Evolutionary conservation across 768 basidiomycete genomes (phyloP).

Genomic region (Suillus clintonianus): DNA sequence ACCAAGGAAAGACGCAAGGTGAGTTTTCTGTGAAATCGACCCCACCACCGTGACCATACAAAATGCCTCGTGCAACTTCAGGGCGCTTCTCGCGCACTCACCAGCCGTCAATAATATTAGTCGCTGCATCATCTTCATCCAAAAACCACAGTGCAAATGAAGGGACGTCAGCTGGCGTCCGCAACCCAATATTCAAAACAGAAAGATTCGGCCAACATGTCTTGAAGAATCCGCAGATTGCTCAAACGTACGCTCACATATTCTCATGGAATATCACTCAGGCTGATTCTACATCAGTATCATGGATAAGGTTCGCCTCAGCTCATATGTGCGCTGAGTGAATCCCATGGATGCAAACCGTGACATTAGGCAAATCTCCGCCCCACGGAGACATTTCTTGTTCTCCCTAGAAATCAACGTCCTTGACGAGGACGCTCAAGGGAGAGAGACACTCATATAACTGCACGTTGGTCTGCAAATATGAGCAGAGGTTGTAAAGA

Average conservation of each 20-base stretch:
- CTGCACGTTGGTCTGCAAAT: no score
- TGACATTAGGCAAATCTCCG: slow-evolving; percentile 78
- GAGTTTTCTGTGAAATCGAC: background rate
- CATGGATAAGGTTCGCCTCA: slow-evolving; percentile 54
- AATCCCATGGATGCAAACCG: slow-evolving; percentile 4
- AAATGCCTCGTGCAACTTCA: slow-evolving; percentile 81
- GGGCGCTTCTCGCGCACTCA: slow-evolving; percentile 73
- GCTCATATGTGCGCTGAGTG: background rate
- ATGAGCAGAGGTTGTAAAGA: no score
- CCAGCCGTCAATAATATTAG: slow-evolving; percentile 55
- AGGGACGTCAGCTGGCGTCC: slow-evolving; percentile 43
- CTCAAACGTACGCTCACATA: slow-evolving; percentile 69
- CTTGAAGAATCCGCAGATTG: slow-evolving; percentile 88
- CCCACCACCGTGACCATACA: background rate
- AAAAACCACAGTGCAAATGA: slow-evolving; percentile 46
- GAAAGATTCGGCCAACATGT: slow-evolving; percentile 98
- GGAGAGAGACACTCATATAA: no score
- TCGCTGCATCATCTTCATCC: slow-evolving; percentile 26
- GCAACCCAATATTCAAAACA: slow-evolving; percentile 94
- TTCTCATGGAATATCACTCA: slow-evolving; percentile 19
- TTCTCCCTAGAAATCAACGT: no score
- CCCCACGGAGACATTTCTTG: no score
- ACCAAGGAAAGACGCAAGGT: slow-evolving; percentile 30
- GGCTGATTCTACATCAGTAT: slow-evolving; percentile 42
- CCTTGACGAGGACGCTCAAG: no score